A percentile compares a stretch with the other conserved stretches of the same genome.
Evolutionary conservation across 257 asterid species (phyloP).

Genomic region (Solanum rostratum): DNA sequence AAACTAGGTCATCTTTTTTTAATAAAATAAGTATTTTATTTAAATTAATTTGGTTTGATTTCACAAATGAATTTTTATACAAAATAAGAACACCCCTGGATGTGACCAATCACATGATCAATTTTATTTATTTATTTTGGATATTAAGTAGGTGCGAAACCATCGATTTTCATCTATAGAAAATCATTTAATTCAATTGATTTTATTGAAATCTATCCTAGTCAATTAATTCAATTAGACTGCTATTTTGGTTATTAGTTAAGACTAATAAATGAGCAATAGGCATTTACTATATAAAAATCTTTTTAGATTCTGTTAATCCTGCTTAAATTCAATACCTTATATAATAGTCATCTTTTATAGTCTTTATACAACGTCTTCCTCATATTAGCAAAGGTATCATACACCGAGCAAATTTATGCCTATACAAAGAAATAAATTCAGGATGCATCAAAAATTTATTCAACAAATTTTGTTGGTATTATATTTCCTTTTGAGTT

Average conservation of each 20-base stretch:
- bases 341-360: background rate
- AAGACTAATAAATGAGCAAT: background rate
- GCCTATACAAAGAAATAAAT: background rate
- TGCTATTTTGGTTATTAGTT: background rate
- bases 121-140: background rate
- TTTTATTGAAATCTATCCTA: background rate
- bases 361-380: background rate
- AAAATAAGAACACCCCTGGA: no score
- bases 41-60: no score
- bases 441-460: background rate
- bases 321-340: background rate
- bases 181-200: background rate
- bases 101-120: background rate
- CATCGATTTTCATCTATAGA: background rate
- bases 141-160: background rate
- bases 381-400: background rate
- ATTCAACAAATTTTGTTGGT: background rate
- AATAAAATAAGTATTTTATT: no score
- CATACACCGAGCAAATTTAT: background rate
- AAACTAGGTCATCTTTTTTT: no score
- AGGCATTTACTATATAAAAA: background rate
- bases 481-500: background rate
- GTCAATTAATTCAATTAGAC: no score
- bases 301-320: background rate
- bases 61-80: no score